Base-by-base conservation (phyloP, 2,329 filamentous ascomycete species). In the Microdochium bolleyi region DNA sequence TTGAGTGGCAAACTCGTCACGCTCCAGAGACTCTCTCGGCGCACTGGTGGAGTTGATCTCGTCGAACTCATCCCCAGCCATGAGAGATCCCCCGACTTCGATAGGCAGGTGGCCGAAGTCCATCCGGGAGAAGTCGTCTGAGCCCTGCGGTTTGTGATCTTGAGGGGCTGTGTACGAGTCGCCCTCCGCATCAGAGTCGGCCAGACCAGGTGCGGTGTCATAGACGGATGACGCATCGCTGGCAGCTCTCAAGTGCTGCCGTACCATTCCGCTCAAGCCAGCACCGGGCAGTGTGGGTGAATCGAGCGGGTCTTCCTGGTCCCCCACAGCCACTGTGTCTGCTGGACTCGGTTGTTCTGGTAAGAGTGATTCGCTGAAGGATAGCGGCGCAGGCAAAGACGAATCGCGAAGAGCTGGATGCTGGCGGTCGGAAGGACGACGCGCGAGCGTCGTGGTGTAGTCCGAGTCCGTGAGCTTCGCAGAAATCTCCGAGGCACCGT, bases 171-270 rank as follows among this genome's bases (percentile, higher is more conserved):
- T 19, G 21, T 22, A 46, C 14, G n/a, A 46, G 10, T 46, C n/a
- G 41, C 21, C 41, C 41, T 46, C 41, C 13, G 41, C 41, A 21
- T 46, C 41, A 22, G 21, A 46, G 3, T 46, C 41, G 3, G 41
- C 41, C 16, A 46, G 9, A 13, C 41, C 67, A 41, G 67, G 71
- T 10, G 73, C 73, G 24, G 71, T 71, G 24, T 80, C 82, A 59
- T 89, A 90, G 24, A 94, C 77, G 0, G 90, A 95, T 1, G 92
- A 97, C 14, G 83, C 79, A 54, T 85, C 86, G 70, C 92, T 97
- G 57, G 86, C 83, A 32, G 83, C 83, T 50, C 94, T 84, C 41
- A 97, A 73, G 73, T 97, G 94, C 56, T 92, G 86, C 30, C 87
- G 83, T 48, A 96, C 85, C 74, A 96, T 80, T 2, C 87, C 88